phyloP scores from a whole-genome alignment of 768 basidiomycete genomes.

The Pleurotus cornucopiae region DNA sequence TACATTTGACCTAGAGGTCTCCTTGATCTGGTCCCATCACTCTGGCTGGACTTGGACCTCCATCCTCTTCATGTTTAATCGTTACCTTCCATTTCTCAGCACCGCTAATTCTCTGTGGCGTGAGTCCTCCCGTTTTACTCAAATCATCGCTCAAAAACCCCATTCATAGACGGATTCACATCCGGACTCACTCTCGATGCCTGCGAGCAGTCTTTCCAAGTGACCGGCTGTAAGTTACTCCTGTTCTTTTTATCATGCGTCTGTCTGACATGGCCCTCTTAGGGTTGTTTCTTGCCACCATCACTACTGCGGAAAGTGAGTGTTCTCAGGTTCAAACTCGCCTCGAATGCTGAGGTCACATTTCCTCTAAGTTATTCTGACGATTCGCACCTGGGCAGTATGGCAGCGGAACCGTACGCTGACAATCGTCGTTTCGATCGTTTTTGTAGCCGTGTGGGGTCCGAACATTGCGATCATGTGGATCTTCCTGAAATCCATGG shows the following conservation, averaged over 20 bases:
- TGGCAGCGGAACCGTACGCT: constrained; percentile 9
- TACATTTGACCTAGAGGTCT: constrained; percentile 3
- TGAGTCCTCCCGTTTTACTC: background rate
- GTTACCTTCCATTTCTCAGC: constrained; percentile 10
- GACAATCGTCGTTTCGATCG: constrained; percentile 4
- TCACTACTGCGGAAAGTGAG: constrained; percentile 12
- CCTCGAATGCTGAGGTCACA: background rate
- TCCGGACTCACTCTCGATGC: background rate
- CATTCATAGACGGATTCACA: background rate
- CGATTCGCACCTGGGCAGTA: constrained; percentile 12
- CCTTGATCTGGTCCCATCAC: background rate
- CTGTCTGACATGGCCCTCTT: too few relatives aligned
- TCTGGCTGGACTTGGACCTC: background rate
- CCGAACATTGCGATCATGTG: constrained; percentile 6
- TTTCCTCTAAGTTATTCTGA: constrained; percentile 10
- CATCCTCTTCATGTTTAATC: constrained; percentile 9
- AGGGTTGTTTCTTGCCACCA: background rate
- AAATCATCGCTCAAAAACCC: background rate
- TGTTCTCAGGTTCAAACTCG: background rate
- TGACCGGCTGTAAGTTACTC: too few relatives aligned
- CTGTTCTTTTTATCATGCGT: too few relatives aligned
- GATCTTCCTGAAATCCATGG: constrained; percentile 7
- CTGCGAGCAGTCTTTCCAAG: background rate
- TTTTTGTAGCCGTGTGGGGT: constrained; percentile 7
- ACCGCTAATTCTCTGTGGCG: constrained; percentile 1